These are phyloP conservation scores for Candida manassasensis DNA, from an alignment of 805 yeast genomes.

Conservation along the genomic window DNA sequence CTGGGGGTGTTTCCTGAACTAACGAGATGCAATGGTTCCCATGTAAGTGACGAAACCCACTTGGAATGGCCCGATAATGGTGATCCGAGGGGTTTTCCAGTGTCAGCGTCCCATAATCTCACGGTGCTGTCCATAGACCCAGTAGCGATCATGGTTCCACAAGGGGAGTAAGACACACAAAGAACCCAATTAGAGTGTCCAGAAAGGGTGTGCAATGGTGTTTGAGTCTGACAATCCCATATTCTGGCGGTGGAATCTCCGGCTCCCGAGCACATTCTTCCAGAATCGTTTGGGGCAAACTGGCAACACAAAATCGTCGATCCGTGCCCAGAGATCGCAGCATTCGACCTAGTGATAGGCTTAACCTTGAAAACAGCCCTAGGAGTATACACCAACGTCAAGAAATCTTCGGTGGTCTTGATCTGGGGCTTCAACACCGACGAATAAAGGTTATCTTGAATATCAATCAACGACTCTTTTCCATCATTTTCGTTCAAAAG, in stretches of 20 bases:
- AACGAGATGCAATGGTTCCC: slow-evolving; percentile 92
- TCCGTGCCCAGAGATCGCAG: slow-evolving; percentile 94
- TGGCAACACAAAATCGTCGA: slow-evolving; percentile 87
- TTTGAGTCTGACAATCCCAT: slow-evolving; percentile 96
- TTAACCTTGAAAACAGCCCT: slow-evolving; percentile 91
- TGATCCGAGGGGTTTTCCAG: slow-evolving; percentile 71
- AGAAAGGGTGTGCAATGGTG: slow-evolving; percentile 71
- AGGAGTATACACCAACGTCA: slow-evolving; percentile 89
- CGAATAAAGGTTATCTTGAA: slow-evolving; percentile 68
- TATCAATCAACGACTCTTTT: slow-evolving; percentile 53
- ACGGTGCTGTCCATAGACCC: slow-evolving; percentile 93
- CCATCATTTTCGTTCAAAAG: slow-evolving; percentile 44
- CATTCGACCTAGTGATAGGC: slow-evolving; percentile 85
- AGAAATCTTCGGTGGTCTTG: slow-evolving; percentile 86
- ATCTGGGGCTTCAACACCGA: slow-evolving; percentile 83
- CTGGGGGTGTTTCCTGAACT: slow-evolving; percentile 62
- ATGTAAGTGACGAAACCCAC: slow-evolving; percentile 83
- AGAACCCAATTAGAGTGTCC: slow-evolving; percentile 95
- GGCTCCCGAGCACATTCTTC: slow-evolving; percentile 88
- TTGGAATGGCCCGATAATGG: slow-evolving; percentile 78
- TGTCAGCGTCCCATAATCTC: slow-evolving; percentile 77
- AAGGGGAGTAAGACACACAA: slow-evolving; percentile 88
- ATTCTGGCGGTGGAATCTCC: slow-evolving; percentile 94
- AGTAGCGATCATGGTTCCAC: slow-evolving; percentile 86
- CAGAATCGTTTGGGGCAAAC: slow-evolving; percentile 86